Evolutionary conservation across 2,329 filamentous ascomycete genomes (phyloP).

Genomic region (Trichoderma polysporum): DNA sequence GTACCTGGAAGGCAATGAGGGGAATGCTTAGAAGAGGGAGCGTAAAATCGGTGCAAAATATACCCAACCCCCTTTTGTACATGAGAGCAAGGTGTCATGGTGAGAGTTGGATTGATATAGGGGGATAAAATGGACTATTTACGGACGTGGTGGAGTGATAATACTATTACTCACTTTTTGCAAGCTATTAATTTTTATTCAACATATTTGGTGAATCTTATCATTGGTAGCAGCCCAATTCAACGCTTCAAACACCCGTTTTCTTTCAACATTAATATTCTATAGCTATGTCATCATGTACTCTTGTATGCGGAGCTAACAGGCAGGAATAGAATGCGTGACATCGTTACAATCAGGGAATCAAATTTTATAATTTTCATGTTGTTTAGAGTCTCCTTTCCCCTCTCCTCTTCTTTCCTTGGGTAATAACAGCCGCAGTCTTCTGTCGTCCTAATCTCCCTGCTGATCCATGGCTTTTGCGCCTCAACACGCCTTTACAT

Average conservation of each 20-base stretch:
- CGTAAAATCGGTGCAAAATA: neutral
- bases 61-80: neutral
- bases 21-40: neutral
- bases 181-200: too few relatives aligned
- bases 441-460: neutral
- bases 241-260: neutral
- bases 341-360: neutral
- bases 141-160: too few relatives aligned
- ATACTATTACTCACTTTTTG: too few relatives aligned
- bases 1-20: neutral
- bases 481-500: conserved; percentile 61
- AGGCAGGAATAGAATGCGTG: neutral
- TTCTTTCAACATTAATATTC: conserved; percentile 1
- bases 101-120: neutral
- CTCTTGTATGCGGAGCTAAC: neutral
- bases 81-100: neutral
- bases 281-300: neutral
- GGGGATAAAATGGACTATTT: too few relatives aligned
- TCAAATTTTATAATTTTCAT: neutral
- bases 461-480: neutral
- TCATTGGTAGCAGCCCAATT: neutral
- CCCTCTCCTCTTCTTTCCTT: neutral
- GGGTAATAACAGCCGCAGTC: neutral
- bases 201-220: too few relatives aligned
- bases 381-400: neutral